Base-by-base conservation (phyloP, 2,329 filamentous ascomycete genomes). In the Ascochyta lentis region DNA sequence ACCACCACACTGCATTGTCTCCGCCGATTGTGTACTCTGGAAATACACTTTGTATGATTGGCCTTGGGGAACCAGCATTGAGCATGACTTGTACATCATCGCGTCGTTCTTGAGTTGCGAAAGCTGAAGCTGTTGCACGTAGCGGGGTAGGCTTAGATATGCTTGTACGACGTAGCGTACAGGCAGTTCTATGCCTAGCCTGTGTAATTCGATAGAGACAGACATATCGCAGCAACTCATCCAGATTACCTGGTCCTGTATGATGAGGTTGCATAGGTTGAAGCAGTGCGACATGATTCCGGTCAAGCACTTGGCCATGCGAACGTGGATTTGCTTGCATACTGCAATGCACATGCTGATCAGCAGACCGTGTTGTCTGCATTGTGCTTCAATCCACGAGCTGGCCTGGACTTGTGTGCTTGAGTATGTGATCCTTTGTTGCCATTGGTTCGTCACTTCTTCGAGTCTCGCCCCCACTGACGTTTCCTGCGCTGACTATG, bases 401-500 rank as follows among this genome's bases (percentile, higher is more conserved):
- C 47, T 27, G 47, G 43, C 40, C 40, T 34, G 41, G 16, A 35
- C 33, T 22, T 52, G 55, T 45, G 40, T 49, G 33, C 34, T 37
- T 7, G 37, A 47, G 23, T 35, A 46, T 54, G 29, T 34, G 27
- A 6, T 43, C 38, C 26, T 39, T 27, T 16, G 24, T 8, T 57
- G 48, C 53, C 13, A 60, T 64, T 47, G 43, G 56, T 54, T 56
- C 45, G 27, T 60, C 59, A 53, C 40, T 52, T 49, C 48, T 47
- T 38, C 37, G 4, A 22, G 44, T 29, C 23, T 42, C 40, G 27
- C 40, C 19, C 13, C 37, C 24, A 42, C 58, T 60, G 53, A 56
- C 44, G 38, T 31, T 41, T 10, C 41, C 38, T 27, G 37, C 50
- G 51, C 49, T 62, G 48, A 57, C 40, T 29, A 41, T 50, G 37